Evolutionary conservation across 2,329 filamentous ascomycete species (phyloP).

Genomic region (Arthrobotrys entomopaga): DNA sequence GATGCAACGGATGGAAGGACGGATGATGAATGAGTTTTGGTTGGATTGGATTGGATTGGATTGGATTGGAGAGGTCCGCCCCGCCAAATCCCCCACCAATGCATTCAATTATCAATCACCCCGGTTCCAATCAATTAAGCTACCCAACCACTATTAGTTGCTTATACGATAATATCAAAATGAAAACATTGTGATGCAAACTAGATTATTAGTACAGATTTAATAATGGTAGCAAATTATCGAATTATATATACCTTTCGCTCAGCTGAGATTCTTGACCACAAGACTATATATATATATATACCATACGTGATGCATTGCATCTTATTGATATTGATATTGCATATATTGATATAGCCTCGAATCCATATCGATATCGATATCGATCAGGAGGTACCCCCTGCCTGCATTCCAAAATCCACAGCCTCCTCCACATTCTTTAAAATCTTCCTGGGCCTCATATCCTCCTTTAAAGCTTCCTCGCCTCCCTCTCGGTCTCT

Average conservation of each 20-base stretch:
- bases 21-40: constrained; percentile 10
- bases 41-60: too few species aligned
- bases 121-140: not conserved
- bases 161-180: too few species aligned
- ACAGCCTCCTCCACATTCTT: constrained; percentile 82
- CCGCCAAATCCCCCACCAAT: not conserved
- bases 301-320: too few species aligned
- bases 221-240: too few species aligned
- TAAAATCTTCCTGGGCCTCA: constrained; percentile 73
- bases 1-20: not conserved
- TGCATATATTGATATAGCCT: too few species aligned
- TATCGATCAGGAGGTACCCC: constrained; percentile 60
- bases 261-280: too few species aligned
- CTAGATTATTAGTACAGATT: too few species aligned
- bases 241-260: too few species aligned
- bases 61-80: constrained; percentile 8
- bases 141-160: not conserved
- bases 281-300: too few species aligned
- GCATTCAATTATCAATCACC: not conserved
- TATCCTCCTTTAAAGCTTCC: constrained; percentile 62
- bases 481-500: constrained; percentile 46
- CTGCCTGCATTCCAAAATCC: constrained; percentile 75
- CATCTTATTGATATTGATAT: too few species aligned
- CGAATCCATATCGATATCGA: not conserved
- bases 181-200: too few species aligned